phyloP scores from a whole-genome alignment of 2,329 filamentous ascomycete genomes.

The Incumbomyces delicatus region DNA sequence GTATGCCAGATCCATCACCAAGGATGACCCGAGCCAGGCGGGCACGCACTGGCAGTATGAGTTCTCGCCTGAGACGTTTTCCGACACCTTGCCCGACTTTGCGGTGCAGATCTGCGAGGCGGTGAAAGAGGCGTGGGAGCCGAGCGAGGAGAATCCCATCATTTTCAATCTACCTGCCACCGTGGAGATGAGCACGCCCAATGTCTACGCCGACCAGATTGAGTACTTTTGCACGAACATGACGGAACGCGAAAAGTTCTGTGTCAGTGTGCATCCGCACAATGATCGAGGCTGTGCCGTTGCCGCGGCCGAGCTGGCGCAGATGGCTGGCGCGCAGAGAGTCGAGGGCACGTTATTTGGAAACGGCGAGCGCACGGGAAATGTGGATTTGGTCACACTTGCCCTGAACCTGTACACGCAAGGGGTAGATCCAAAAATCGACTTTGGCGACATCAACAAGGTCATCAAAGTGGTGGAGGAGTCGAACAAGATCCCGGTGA shows the following conservation, averaged over 20 bases:
- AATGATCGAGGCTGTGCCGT: slow-evolving; percentile 88
- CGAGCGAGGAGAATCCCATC: slow-evolving; percentile 63
- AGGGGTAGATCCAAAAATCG: slow-evolving; percentile 71
- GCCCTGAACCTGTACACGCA: slow-evolving; percentile 93
- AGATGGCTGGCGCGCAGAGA: slow-evolving; percentile 92
- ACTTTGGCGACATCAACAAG: slow-evolving; percentile 79
- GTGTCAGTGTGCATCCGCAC: slow-evolving; percentile 84
- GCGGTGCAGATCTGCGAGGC: slow-evolving; percentile 77
- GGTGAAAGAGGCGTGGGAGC: slow-evolving; percentile 88
- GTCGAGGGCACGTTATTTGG: slow-evolving; percentile 92
- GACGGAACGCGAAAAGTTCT: slow-evolving; percentile 73
- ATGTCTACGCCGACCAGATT: slow-evolving; percentile 91
- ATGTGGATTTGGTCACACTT: slow-evolving; percentile 87
- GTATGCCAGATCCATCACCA: slow-evolving; percentile 80
- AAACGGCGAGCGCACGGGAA: slow-evolving; percentile 91
- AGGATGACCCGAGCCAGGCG: slow-evolving; percentile 53
- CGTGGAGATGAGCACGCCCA: slow-evolving; percentile 88
- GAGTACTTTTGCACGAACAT: slow-evolving; percentile 91
- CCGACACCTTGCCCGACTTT: slow-evolving; percentile 77
- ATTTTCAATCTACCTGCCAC: slow-evolving; percentile 97
- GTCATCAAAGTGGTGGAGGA: slow-evolving; percentile 85
- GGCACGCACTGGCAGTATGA: slow-evolving; percentile 48
- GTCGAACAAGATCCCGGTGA: slow-evolving; percentile 90
- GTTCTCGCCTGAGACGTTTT: slow-evolving; percentile 58
- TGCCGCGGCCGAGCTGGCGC: slow-evolving; percentile 80